Conservation (phyloP, 305 asterid genomes). For the Ilex paraguariensis region DNA sequence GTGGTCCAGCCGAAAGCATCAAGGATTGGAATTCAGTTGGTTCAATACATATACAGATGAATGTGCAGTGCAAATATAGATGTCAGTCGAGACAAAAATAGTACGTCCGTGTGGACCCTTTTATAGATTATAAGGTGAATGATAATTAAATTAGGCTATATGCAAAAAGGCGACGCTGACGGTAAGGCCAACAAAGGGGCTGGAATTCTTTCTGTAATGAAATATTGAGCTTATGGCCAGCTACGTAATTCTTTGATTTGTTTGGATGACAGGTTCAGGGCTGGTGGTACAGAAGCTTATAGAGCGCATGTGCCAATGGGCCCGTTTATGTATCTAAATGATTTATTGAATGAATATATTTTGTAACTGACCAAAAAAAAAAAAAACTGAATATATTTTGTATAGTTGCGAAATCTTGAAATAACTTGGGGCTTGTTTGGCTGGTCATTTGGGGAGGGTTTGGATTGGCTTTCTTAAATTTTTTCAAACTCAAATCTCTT, state of each 20-base stretch:
- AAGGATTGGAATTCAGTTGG: not conserved
- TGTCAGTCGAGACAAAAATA: not conserved
- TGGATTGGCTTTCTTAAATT: too few species aligned
- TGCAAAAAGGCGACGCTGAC: not conserved
- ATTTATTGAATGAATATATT: too few species aligned
- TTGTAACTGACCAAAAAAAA: too few species aligned
- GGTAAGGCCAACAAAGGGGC: not conserved
- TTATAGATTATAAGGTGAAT: too few species aligned
- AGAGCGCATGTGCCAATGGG: not conserved
- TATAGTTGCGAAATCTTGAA: too few species aligned
- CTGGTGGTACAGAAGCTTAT: not conserved
- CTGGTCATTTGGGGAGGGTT: too few species aligned
- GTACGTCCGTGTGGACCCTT: too few species aligned
- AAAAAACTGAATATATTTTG: too few species aligned
- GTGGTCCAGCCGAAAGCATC: not conserved
- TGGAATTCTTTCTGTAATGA: not conserved
- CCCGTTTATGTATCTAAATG: not conserved
- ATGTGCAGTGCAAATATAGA: not conserved
- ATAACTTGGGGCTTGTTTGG: too few species aligned
- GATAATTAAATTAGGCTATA: not conserved
- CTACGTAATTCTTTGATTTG: not conserved
- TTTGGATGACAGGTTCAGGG: not conserved
- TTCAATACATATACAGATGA: too few species aligned
- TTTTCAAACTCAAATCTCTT: too few species aligned
- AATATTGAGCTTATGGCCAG: not conserved